Percentiles rank a stretch among this genome's conserved stretches.
Conservation (phyloP, 1,284 basidiomycete species). For the Entoloma clypeatum region DNA sequence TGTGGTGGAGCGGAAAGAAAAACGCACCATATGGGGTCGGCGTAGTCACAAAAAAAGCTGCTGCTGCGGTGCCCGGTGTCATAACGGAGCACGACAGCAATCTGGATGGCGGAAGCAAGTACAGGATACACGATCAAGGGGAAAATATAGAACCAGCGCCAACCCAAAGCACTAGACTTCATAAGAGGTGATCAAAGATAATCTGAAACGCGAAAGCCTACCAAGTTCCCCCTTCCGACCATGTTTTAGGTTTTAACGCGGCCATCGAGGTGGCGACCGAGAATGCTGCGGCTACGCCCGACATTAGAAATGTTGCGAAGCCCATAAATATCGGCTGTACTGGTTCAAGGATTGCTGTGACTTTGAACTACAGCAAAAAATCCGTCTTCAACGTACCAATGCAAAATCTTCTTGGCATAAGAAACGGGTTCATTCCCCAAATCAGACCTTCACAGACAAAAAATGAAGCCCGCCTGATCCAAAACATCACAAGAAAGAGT, state of each 20-base stretch:
- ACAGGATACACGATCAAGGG: conserved; percentile 47
- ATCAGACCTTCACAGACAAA: conserved; percentile 50
- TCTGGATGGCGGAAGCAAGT: conserved; percentile 39
- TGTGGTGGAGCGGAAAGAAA: background rate
- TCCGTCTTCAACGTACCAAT: conserved; percentile 35
- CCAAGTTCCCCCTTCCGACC: conserved; percentile 33
- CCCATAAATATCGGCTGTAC: conserved; percentile 48
- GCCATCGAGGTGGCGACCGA: conserved; percentile 45
- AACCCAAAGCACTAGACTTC: conserved; percentile 35
- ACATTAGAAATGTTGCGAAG: conserved; percentile 44
- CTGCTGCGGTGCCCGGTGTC: conserved; percentile 43
- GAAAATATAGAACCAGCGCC: conserved; percentile 40
- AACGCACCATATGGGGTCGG: conserved; percentile 49
- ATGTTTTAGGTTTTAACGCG: conserved; percentile 45
- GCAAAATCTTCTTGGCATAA: conserved; percentile 57
- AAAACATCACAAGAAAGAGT: background rate
- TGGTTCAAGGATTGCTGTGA: conserved; percentile 19
- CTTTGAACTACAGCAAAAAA: background rate
- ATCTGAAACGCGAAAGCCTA: conserved; percentile 13
- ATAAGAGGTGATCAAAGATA: background rate
- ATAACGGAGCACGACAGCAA: conserved; percentile 40
- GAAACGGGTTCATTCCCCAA: conserved; percentile 56
- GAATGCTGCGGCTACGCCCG: conserved; percentile 48
- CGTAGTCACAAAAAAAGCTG: conserved; percentile 54
- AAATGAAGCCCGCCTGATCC: conserved; percentile 1